Conservation (phyloP, 768 basidiomycete genomes). For the Coprinellus micaceus region DNA sequence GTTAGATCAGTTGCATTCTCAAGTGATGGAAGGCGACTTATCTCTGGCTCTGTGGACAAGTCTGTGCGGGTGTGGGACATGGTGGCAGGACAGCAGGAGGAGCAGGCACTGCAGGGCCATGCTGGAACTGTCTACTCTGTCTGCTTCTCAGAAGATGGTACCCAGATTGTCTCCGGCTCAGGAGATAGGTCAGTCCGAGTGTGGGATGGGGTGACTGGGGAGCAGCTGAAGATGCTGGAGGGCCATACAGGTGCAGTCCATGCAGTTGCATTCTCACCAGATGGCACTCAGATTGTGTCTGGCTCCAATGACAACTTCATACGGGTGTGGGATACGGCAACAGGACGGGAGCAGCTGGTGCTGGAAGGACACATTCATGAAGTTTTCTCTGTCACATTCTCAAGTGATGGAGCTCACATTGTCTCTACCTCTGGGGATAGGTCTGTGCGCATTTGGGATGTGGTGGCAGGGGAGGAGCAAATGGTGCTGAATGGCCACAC, state of each 20-base stretch:
- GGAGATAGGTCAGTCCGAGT: constrained; percentile 10
- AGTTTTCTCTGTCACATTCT: constrained; percentile 8
- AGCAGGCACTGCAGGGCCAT: constrained; percentile 7
- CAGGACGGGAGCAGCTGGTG: not conserved
- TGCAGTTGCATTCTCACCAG: constrained; percentile 17
- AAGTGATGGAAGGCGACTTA: constrained; percentile 5
- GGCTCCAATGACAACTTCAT: not conserved
- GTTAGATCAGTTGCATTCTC: not conserved
- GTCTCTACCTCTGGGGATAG: not conserved
- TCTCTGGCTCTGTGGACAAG: not conserved
- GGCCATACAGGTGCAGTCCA: constrained; percentile 14
- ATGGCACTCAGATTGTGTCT: not conserved
- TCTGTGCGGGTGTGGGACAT: constrained; percentile 4
- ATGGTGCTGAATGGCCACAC: constrained; percentile 6
- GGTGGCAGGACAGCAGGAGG: not conserved
- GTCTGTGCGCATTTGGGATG: constrained; percentile 2
- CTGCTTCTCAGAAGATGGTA: constrained; percentile 15
- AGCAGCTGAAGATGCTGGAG: constrained; percentile 6
- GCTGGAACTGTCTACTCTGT: constrained; percentile 6
- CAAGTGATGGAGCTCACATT: not conserved
- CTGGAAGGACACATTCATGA: not conserved
- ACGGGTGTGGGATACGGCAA: not conserved
- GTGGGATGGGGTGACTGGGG: constrained; percentile 2
- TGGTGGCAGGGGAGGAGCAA: not conserved
- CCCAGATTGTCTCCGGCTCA: constrained; percentile 12